A percentile compares a stretch with the other conserved stretches of the same genome.
These are phyloP conservation scores for Candida chauliodis DNA, from an alignment of 805 yeast genomes.

Conservation along the genomic window DNA sequence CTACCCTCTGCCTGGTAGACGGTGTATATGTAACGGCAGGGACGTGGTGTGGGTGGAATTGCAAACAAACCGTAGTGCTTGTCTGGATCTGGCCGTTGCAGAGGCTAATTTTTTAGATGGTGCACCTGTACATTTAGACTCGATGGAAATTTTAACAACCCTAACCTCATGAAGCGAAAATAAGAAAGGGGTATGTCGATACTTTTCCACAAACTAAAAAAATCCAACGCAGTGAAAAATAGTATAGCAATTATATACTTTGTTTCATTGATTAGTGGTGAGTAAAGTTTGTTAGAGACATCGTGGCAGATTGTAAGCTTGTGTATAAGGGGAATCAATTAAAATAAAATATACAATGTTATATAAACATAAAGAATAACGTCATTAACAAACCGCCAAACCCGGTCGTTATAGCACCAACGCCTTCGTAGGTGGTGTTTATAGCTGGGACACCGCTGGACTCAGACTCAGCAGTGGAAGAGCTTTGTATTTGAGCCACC, in stretches of 20 bases:
- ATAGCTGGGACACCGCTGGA: not conserved
- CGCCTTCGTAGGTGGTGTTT: constrained; percentile 5
- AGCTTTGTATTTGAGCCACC: constrained; percentile 12
- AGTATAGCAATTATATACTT: no score
- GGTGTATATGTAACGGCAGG: no score
- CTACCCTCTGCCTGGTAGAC: no score
- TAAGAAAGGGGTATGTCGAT: not conserved
- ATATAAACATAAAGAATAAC: constrained; percentile 4
- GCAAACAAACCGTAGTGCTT: not conserved
- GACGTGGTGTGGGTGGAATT: not conserved
- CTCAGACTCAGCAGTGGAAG: constrained; percentile 1
- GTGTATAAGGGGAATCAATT: no score
- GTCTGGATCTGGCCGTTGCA: not conserved
- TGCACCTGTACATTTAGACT: not conserved
- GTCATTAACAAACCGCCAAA: constrained; percentile 3
- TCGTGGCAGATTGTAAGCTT: no score
- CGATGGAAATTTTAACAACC: not conserved
- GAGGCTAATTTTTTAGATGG: constrained; percentile 5
- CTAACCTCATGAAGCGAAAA: not conserved
- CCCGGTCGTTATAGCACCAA: constrained; percentile 3
- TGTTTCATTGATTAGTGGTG: not conserved
- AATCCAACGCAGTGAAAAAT: no score
- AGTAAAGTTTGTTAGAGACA: not conserved
- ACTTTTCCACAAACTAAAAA: not conserved
- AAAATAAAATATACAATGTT: no score